Evolutionary conservation across 768 basidiomycete genomes (phyloP).

Genomic region (Tulasnella sp.): DNA sequence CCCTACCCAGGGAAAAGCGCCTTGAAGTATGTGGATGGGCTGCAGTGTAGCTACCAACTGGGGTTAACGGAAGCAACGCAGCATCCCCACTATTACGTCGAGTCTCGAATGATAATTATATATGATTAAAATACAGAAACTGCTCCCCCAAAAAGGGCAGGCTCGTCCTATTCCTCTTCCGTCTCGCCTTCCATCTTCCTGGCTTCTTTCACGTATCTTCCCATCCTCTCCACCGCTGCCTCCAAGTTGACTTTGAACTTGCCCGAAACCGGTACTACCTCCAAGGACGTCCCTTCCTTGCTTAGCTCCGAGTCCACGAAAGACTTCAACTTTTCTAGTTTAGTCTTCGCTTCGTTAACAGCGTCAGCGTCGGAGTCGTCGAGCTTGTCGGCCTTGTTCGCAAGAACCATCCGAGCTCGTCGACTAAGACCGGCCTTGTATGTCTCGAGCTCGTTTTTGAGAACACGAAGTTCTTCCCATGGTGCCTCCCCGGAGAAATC

Average conservation of each 20-base stretch:
- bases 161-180: background rate
- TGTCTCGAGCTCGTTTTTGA: constrained; percentile 82
- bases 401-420: constrained; percentile 79
- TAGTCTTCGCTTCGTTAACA: constrained; percentile 59
- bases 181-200: constrained; percentile 37
- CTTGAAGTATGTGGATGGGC: background rate
- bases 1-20: background rate
- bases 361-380: constrained; percentile 54
- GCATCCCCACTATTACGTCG: background rate
- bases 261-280: constrained; percentile 81
- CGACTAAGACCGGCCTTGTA: constrained; percentile 77
- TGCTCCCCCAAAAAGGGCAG: background rate
- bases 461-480: constrained; percentile 71
- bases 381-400: constrained; percentile 93
- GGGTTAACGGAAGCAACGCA: background rate
- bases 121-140: background rate
- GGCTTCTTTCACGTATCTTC: constrained; percentile 63
- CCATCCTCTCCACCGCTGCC: constrained; percentile 69
- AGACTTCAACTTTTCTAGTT: constrained; percentile 59
- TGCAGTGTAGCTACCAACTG: background rate
- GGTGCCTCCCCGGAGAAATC: constrained; percentile 78
- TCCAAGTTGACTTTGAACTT: constrained; percentile 83
- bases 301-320: constrained; percentile 56
- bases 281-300: constrained; percentile 46
- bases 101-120: background rate